Evolutionary conservation across 176 grass and related monocot species (phyloP).

Genomic region (Poa annua): DNA sequence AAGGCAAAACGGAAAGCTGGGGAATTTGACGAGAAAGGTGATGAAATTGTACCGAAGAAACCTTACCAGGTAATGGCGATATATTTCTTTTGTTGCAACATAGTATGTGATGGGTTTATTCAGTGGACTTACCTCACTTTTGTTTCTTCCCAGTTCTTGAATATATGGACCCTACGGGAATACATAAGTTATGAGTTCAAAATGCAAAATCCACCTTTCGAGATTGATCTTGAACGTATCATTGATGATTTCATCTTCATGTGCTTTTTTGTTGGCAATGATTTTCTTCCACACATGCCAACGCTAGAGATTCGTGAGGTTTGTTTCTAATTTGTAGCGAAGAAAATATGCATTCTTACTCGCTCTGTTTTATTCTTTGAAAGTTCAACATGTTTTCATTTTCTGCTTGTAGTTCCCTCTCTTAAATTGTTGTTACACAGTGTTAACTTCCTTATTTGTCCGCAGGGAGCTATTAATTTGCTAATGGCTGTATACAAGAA

Average conservation of each 20-base stretch:
- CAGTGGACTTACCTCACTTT: background rate
- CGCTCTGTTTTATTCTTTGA: conserved; percentile 19
- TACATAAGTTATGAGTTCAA: conserved; percentile 95
- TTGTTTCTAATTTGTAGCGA: conserved; percentile 44
- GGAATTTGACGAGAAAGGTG: conserved; percentile 91
- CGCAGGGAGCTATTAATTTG: conserved; percentile 93
- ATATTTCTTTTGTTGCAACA: conserved; percentile 13
- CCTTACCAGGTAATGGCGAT: conserved; percentile 81
- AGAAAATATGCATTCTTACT: conserved; percentile 7
- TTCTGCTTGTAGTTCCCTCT: conserved; percentile 1
- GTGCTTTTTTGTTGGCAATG: conserved; percentile 99
- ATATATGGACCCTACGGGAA: conserved; percentile 98
- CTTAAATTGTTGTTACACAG: conserved; percentile 20
- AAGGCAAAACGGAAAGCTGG: conserved; percentile 95
- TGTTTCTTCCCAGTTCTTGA: conserved; percentile 70
- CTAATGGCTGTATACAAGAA: conserved; percentile 94
- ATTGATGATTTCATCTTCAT: conserved; percentile 99
- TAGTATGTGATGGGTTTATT: conserved; percentile 5
- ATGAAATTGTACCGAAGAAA: conserved; percentile 74
- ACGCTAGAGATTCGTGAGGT: conserved; percentile 99
- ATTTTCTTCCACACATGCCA: conserved; percentile 99
- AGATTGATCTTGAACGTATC: conserved; percentile 93
- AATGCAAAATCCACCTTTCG: conserved; percentile 83
- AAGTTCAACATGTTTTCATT: conserved; percentile 1
- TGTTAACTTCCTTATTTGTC: conserved; percentile 35